Evolutionary conservation across 163 green algal genomes (phyloP).

Genomic region (Smithsoniella earleae): DNA sequence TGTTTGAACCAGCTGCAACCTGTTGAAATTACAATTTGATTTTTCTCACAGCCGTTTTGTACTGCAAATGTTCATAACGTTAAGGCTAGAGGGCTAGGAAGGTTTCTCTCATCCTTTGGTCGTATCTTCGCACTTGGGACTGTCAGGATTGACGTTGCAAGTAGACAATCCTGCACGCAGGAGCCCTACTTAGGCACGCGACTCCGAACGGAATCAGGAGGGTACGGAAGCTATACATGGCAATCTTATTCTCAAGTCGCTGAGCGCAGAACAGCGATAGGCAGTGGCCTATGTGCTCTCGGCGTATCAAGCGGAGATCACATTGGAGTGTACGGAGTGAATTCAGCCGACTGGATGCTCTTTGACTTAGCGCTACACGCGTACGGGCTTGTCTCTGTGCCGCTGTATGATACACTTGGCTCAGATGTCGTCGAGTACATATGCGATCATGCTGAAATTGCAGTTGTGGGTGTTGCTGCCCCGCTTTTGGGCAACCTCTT

Average conservation of each 20-base stretch:
- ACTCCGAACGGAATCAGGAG: slow-evolving; percentile 40
- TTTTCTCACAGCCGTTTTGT: too few relatives aligned
- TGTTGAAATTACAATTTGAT: too few relatives aligned
- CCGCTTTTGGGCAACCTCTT: slow-evolving; percentile 65
- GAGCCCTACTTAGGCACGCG: slow-evolving; percentile 73
- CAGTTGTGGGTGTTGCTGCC: slow-evolving; percentile 55
- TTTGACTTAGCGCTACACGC: slow-evolving; percentile 69
- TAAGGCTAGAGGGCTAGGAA: too few relatives aligned
- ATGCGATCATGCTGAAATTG: slow-evolving; percentile 75
- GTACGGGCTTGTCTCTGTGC: slow-evolving; percentile 70
- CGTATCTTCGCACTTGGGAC: too few relatives aligned
- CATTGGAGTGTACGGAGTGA: slow-evolving; percentile 24
- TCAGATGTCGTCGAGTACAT: slow-evolving; percentile 85
- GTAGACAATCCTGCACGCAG: too few relatives aligned
- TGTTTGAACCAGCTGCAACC: too few relatives aligned
- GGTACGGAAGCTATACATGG: slow-evolving; percentile 75
- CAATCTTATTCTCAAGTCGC: slow-evolving; percentile 70
- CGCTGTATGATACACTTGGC: slow-evolving; percentile 90
- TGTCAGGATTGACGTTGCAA: too few relatives aligned
- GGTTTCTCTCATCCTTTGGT: too few relatives aligned
- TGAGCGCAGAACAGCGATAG: slow-evolving; percentile 23
- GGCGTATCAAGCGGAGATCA: not conserved
- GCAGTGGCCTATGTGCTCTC: slow-evolving; percentile 25
- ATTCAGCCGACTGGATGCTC: slow-evolving; percentile 77
- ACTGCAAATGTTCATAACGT: too few relatives aligned